Evolutionary conservation across 2,329 filamentous ascomycete genomes (phyloP), one percentile per base, ranked within the genome.

Genomic region (Pseudofabraea citricarpa): DNA sequence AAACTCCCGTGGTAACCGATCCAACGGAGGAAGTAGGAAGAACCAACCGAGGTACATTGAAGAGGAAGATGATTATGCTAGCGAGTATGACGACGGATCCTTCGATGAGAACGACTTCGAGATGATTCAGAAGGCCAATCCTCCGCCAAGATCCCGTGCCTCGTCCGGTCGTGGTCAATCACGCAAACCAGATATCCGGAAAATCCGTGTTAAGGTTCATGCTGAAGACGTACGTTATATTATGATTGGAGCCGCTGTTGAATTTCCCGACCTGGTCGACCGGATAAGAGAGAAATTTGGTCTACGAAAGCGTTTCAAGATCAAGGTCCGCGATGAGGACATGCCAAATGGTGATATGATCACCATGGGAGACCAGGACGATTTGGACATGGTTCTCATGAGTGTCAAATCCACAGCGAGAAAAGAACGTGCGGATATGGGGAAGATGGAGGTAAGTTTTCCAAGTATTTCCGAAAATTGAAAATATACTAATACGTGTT

Each of bases 311-410:
- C 79, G 80, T 45, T 91, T 96, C 70, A 94, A 90, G 74, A 84
- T 96, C 66, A 93, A 93, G 72, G 80, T 90, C 55, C 80, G 77
- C 58, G 89, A 94, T 51, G 93, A 97, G 55, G 85, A 88, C 54
- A 65, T 72, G 47, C 77, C 78, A 1, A 74, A 84, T 43, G 86
- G 85, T 3, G 91, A 97, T 59, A 91, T 96, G 86, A 94, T 98
- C 59, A 96, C 91, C 23, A 85, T 98, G 79, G 90, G 86, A 22
- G 93, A 98, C 64, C 88, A 96, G 64, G 93, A 98, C 59, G 93
- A 98, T 68, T 68, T 96, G 50, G 90, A 97, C 40, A 87, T 96
- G 81, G 82, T 88, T 21, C 74, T 97, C 42, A 76, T 79, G 63
- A 77, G 72, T 36, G 82, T 83, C 6, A 87, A 81, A 64, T 76